Evolutionary conservation across 768 basidiomycete species (phyloP).

Genomic region (Boletus speciosus): DNA sequence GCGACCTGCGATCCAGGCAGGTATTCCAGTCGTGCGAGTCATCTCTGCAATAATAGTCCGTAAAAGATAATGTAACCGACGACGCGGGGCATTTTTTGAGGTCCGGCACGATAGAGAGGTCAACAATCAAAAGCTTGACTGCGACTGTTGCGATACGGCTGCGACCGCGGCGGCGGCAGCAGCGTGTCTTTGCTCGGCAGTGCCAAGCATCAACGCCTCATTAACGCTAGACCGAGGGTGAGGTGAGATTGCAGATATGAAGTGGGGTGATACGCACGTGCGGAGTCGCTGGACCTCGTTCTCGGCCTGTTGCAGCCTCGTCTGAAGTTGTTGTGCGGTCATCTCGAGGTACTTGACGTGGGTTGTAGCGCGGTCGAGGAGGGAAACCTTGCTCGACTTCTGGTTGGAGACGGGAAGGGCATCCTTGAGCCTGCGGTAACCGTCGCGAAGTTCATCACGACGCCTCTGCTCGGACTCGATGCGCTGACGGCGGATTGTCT

Average conservation of each 20-base stretch:
- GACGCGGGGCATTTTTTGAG: conserved; percentile 26
- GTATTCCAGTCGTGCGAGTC: conserved; percentile 42
- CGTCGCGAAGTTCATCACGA: conserved; percentile 89
- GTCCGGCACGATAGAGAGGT: conserved; percentile 12
- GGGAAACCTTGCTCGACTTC: conserved; percentile 88
- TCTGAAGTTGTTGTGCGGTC: conserved; percentile 71
- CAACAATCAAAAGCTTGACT: conserved; percentile 45
- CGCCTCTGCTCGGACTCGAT: conserved; percentile 93
- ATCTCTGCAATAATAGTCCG: conserved; percentile 37
- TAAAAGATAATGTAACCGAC: conserved; percentile 39
- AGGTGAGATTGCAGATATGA: not conserved
- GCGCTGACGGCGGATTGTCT: conserved; percentile 87
- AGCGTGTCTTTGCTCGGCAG: conserved; percentile 69
- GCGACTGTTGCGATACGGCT: conserved; percentile 44
- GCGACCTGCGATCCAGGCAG: conserved; percentile 60
- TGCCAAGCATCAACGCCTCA: conserved; percentile 85
- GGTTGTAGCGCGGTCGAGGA: conserved; percentile 83
- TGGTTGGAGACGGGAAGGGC: conserved; percentile 87
- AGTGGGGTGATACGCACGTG: conserved; percentile 35
- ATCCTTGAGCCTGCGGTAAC: conserved; percentile 87
- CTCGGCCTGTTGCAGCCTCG: conserved; percentile 73
- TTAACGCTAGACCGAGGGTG: conserved; percentile 51
- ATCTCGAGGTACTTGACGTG: conserved; percentile 87
- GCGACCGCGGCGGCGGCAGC: conserved; percentile 54
- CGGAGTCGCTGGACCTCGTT: conserved; percentile 77